Base-by-base conservation (phyloP, 805 yeast genomes). In the Blastobotrys mokoenaii region DNA sequence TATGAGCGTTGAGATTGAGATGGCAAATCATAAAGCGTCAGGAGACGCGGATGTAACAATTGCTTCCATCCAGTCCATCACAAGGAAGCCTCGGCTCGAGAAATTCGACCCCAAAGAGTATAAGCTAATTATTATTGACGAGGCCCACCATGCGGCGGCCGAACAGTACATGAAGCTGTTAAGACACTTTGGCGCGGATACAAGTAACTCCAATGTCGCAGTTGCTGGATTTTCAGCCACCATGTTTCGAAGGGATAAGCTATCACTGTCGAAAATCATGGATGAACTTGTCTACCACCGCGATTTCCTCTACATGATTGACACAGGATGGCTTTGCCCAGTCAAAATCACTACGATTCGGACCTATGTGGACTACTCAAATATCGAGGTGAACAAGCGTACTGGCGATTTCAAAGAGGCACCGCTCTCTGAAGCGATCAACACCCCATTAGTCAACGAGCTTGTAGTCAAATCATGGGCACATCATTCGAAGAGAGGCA, bases 221-320 rank as follows among this genome's bases (percentile, higher is more conserved):
- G 76, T 86, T 0, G 68, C 86, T 12, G 97, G 97, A 2, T 86
- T 90, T 53, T 82, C 95, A 11, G 97, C 97, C 0, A 89, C 97
- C 0, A 63, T 89, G 58, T 79, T 77, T 54, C 65, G 97, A 46
- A 75, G 76, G n/a, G 97, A 89, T 61, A 77, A 76, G 3, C 66
- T 70, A 44, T 71, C 80, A 0, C 62, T 90, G 38, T 72, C 75
- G 10, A 55, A 63, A 15, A 76, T 77, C 0, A 78, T 87, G 62
- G 90, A 89, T 53, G 73, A 83, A 46, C 74, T 89, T 22, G 89
- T 81, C 0, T 88, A 71, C 55, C 84, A 84, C 55, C 70, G 81
- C 53, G 77, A 71, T 6, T 68, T 87, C 17, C 57, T 73, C 14
- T 77, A 79, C 22, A 77, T 89, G 83, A 77, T 90, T 16, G 57